Base-by-base conservation (phyloP, 441 rosid species). In the Adansonia rubrostipa region DNA sequence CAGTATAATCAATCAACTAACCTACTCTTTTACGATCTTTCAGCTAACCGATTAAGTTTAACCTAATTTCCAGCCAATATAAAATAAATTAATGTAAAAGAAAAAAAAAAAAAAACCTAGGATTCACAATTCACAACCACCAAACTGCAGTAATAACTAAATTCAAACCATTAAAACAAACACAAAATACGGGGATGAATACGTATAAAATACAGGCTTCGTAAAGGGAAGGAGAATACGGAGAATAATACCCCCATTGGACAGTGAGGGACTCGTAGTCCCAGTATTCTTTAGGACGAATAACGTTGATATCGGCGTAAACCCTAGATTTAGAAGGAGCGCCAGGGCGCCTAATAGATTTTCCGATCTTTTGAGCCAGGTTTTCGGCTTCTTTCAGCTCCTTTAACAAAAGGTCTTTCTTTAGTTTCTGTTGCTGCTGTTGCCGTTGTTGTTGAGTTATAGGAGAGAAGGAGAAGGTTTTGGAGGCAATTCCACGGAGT, bases 311-410 rank as follows among this genome's bases (percentile, higher is more conserved):
- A 77, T 96, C 98, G 17, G 92, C 51, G 79, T 89, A 96, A 92
- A 93, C 98, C 96, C 95, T 92, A 84, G 99, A 89, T 79, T 91
- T 93, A 75, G 98, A 96, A 45, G 99, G 90, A 17, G 97, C 96
- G 83, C 99, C 99, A 56, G 98, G 91, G 77, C 97, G 96, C 82
- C 98, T 89, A 83, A 87, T 72, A 20, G 99, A 91, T 87, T 94
- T 92, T 0, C 93, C 97, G 82, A 96, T 94, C 90, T 94, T 96
- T 89, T 96, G 97, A 76, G 99, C 97, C 99, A 92, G 89, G 87
- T 83, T 91, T 84, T 86, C 92, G 17, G 88, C 81, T 56, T 79
- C 33, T 42, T 73, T 75, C 17, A 78, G 67, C 64, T 84, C 58
- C 71, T 76, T 81, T 10, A 78, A 71, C 17, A 64, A 79, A 19